Conservation (phyloP, 75 land plant genomes). For the Selaginella tamariscina region DNA sequence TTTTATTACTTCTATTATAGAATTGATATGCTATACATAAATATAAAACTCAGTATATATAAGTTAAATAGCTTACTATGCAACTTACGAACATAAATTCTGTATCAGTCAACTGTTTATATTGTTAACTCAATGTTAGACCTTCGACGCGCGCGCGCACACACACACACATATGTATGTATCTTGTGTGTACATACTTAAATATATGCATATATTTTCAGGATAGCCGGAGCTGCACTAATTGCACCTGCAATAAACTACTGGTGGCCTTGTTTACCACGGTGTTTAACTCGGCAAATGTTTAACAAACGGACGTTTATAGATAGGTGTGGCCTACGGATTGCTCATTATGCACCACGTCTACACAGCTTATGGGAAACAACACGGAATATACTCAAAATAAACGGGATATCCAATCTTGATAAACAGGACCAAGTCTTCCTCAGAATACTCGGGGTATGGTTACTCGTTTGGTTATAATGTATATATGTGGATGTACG, state of each 20-base stretch:
- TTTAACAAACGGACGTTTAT: slow-evolving; percentile 24
- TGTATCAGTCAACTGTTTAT: neutral
- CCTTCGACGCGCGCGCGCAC: too few species aligned
- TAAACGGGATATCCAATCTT: neutral
- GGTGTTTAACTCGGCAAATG: slow-evolving; percentile 34
- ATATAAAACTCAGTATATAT: neutral
- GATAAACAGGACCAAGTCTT: neutral
- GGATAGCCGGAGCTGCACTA: slow-evolving; percentile 64
- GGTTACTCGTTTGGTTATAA: too few species aligned
- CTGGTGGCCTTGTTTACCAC: slow-evolving; percentile 76
- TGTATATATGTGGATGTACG: too few species aligned
- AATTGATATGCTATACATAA: neutral
- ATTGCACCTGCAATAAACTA: slow-evolving; percentile 63
- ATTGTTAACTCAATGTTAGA: neutral
- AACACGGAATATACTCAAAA: neutral
- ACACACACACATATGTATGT: too few species aligned
- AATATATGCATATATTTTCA: slow-evolving; percentile 12
- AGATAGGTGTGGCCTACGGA: slow-evolving; percentile 38
- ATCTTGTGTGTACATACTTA: neutral
- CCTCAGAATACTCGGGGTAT: neutral
- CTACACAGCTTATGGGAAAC: neutral
- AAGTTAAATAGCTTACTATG: neutral
- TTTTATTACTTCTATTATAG: neutral
- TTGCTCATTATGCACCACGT: slow-evolving; percentile 60
- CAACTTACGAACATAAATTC: neutral